Conservation (phyloP, 805 yeast genomes). For the Pichia phayaonensis region DNA sequence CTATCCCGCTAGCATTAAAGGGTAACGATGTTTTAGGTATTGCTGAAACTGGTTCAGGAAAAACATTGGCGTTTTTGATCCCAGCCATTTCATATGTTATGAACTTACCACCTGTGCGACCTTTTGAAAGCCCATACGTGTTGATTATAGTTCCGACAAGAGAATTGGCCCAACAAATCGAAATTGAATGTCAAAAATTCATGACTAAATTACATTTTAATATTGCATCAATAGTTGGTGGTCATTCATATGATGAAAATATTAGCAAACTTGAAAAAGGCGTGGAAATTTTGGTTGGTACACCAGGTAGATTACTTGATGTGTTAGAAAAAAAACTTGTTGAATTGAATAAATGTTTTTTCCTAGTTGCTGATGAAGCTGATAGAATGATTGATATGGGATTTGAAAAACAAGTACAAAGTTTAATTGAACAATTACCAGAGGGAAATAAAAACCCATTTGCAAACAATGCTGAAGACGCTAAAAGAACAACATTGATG, state of each 20-base stretch:
- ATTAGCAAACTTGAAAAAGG: conserved; percentile 50
- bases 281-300: conserved; percentile 79
- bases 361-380: conserved; percentile 84
- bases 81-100: conserved; percentile 58
- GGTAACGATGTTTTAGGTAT: conserved; percentile 71
- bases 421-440: conserved; percentile 52
- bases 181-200: conserved; percentile 44
- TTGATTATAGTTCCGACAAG: conserved; percentile 86
- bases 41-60: conserved; percentile 97
- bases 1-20: conserved; percentile 62
- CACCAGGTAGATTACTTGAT: conserved; percentile 89
- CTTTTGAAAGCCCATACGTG: conserved; percentile 62
- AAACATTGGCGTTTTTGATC: conserved; percentile 73
- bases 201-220: conserved; percentile 30
- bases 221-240: conserved; percentile 75
- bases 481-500: conserved; percentile 69
- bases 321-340: conserved; percentile 63
- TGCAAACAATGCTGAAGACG: conserved; percentile 18
- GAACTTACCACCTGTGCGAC: conserved; percentile 38
- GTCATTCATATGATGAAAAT: conserved; percentile 69
- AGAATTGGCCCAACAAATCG: conserved; percentile 86
- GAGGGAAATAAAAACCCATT: conserved; percentile 34
- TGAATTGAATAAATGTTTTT: conserved; percentile 51
- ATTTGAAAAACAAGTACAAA: conserved; percentile 70
- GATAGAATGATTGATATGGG: conserved; percentile 96